phyloP scores from a whole-genome alignment of 305 asterid genomes.

The Solanum hybrid region DNA sequence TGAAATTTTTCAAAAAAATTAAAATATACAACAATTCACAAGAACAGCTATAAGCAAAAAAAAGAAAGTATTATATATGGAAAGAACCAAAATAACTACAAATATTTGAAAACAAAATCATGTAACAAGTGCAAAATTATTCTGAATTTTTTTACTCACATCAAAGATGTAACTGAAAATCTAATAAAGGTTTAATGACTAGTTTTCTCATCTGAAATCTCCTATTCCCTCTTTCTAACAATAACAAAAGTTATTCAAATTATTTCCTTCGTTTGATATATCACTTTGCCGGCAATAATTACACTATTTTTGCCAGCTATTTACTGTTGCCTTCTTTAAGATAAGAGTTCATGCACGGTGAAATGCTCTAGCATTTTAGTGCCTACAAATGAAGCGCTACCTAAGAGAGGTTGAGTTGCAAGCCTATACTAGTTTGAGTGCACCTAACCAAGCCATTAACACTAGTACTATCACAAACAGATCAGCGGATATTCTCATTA shows the following conservation, averaged over 20 bases:
- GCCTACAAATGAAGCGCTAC: background rate
- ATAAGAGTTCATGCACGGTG: background rate
- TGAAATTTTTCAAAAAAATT: background rate
- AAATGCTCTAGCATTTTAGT: background rate
- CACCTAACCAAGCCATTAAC: background rate
- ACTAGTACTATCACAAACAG: background rate
- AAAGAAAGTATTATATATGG: background rate
- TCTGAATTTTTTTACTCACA: background rate
- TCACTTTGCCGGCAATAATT: background rate
- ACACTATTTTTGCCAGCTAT: background rate
- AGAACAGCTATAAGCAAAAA: background rate
- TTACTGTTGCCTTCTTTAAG: background rate
- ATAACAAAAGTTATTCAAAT: background rate
- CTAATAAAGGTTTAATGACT: background rate
- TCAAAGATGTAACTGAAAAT: background rate
- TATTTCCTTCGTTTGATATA: background rate
- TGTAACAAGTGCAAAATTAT: background rate
- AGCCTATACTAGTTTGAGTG: background rate
- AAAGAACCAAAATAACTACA: background rate
- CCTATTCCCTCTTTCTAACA: background rate
- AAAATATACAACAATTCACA: background rate
- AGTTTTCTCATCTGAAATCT: background rate
- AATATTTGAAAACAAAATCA: background rate
- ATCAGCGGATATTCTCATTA: background rate
- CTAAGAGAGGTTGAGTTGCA: background rate